These are phyloP conservation scores for Alternaria angustiovoidea DNA, from an alignment of 2,329 filamentous ascomycete species.

Conservation along the genomic window DNA sequence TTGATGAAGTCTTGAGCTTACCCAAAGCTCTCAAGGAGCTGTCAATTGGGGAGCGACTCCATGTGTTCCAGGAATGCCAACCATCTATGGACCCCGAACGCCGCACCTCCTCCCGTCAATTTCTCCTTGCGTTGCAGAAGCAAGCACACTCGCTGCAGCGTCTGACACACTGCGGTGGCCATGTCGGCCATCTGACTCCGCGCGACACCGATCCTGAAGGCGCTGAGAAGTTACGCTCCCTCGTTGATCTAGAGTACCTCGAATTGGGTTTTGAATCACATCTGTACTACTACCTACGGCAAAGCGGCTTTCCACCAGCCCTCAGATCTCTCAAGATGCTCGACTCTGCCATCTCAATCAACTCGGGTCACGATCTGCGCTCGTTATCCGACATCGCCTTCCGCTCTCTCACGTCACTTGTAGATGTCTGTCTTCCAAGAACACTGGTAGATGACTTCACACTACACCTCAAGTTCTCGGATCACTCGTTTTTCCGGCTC, in stretches of 20 bases:
- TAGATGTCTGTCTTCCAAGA: conserved; percentile 24
- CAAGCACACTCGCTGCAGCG: conserved; percentile 45
- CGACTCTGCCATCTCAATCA: conserved; percentile 35
- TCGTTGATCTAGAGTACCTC: conserved; percentile 37
- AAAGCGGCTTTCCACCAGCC: conserved; percentile 33
- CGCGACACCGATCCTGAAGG: conserved; percentile 26
- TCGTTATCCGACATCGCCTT: conserved; percentile 25
- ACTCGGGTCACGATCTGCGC: conserved; percentile 22
- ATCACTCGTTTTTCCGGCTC: conserved; percentile 25
- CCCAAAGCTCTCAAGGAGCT: conserved; percentile 45
- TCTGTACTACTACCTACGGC: conserved; percentile 35
- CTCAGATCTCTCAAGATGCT: conserved; percentile 39
- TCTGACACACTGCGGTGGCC: conserved; percentile 40
- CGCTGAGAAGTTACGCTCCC: conserved; percentile 29
- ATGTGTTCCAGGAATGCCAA: conserved; percentile 36
- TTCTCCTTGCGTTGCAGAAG: conserved; percentile 38
- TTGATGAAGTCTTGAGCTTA: conserved; percentile 39
- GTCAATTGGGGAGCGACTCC: conserved; percentile 43
- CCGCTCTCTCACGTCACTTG: conserved; percentile 26
- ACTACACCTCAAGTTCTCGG: conserved; percentile 32
- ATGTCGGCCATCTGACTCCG: conserved; percentile 16
- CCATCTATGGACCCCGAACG: conserved; percentile 24
- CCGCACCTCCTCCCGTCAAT: conserved; percentile 34
- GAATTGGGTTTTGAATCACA: conserved; percentile 41
- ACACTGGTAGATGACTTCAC: conserved; percentile 23